Evolutionary conservation across 2,329 filamentous ascomycete species (phyloP), one percentile per base, ranked within the genome.

Genomic region (Colletotrichum destructivum): DNA sequence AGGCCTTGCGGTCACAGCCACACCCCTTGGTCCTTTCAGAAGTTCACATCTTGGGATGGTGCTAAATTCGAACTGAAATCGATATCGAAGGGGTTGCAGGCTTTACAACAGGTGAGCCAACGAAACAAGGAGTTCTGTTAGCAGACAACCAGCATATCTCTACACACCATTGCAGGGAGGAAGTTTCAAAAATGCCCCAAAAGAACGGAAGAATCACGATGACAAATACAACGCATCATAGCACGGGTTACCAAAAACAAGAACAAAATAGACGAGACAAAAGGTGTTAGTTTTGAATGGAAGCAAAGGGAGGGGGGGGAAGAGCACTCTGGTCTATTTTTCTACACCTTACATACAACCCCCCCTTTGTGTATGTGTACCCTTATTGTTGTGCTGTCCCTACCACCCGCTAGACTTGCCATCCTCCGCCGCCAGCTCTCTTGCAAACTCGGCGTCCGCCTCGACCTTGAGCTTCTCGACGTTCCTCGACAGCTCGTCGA

Each of bases 391-490:
- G n/a, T 21, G 8, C 49, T n/a, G 35, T 56, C 11, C 35, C 57
- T 38, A 44, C 46, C 66, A 64, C 16, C 67, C 60, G 31, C 62
- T 59, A 18, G 46, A 52, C 54, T 71, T 62, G 49, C 62, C 54
- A 12, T 74, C 64, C 69, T 79, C 76, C 57, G 77, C 76, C 15
- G 75, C 83, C 73, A 88, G 63, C 72, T 84, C 82, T 71, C 81
- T 79, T 40, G 85, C 86, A 71, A 85, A 85, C 72, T 84, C 81
- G 75, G 83, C 86, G 63, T 88, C 86, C 2, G 83, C 85, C 76
- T 86, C 82, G 7, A 86, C 71, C 71, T 81, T 77, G 66, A 87
- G 68, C 66, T 73, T 67, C 62, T 84, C 81, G 35, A 87, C 75
- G 57, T 80, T 79, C 15, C 74, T 72, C 52, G 81, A 81, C 66